phyloP scores from a whole-genome alignment of 2,329 filamentous ascomycete genomes.

The Phialophora tarda region DNA sequence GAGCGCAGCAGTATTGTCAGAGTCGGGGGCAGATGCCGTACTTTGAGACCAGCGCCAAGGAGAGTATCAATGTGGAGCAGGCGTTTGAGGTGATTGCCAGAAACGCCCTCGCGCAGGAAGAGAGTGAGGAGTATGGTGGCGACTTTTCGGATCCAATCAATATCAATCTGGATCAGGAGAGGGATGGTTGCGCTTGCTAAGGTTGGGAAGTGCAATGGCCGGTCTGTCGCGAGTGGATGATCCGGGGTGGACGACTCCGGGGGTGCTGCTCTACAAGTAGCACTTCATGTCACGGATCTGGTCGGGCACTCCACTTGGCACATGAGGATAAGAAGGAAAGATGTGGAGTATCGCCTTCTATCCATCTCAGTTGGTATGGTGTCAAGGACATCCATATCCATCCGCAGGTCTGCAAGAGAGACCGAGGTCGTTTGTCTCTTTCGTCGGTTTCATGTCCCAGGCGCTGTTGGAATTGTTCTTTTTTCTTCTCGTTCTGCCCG shows the following conservation, averaged over 20 bases:
- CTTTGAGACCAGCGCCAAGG: constrained; percentile 98
- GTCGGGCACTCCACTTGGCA: neutral
- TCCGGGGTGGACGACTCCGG: neutral
- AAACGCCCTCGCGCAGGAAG: constrained; percentile 93
- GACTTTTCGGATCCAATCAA: constrained; percentile 98
- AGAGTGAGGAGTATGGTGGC: constrained; percentile 95
- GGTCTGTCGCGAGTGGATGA: neutral
- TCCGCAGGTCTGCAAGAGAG: neutral
- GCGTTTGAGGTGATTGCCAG: constrained; percentile 90
- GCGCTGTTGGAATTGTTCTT: neutral
- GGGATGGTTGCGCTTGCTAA: constrained; percentile 92
- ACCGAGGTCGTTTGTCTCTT: neutral
- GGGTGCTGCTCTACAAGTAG: neutral
- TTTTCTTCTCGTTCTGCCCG: neutral
- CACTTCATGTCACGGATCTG: neutral
- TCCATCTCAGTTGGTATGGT: neutral
- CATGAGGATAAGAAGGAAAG: neutral
- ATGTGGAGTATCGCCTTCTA: neutral
- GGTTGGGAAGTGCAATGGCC: constrained; percentile 1
- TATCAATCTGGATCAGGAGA: constrained; percentile 93
- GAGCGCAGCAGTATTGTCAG: constrained; percentile 96
- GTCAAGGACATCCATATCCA: neutral
- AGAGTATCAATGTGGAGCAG: constrained; percentile 96
- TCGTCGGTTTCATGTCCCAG: neutral
- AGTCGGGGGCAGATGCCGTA: constrained; percentile 97